These are phyloP conservation scores for Rhynchosporium agropyri DNA, from an alignment of 2,329 filamentous ascomycete species.

Conservation along the genomic window DNA sequence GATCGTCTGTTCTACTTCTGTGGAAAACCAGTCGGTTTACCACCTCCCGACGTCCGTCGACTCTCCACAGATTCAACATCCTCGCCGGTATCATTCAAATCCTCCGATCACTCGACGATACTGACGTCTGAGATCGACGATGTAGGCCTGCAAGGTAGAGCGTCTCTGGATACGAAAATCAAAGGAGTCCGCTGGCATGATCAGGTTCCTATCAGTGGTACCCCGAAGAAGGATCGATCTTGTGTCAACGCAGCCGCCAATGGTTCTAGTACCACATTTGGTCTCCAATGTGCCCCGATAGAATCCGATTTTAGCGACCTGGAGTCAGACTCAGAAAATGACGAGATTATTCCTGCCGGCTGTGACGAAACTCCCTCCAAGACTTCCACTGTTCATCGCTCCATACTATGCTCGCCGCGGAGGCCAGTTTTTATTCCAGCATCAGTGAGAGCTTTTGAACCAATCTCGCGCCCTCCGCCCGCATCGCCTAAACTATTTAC, in stretches of 20 bases:
- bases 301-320: slow-evolving; percentile 31
- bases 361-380: neutral
- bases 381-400: neutral
- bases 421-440: slow-evolving; percentile 4
- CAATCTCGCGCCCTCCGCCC: slow-evolving; percentile 12
- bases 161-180: slow-evolving; percentile 12
- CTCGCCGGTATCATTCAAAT: slow-evolving; percentile 21
- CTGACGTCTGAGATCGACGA: slow-evolving; percentile 28
- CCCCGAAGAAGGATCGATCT: slow-evolving; percentile 12
- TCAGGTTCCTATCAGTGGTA: slow-evolving; percentile 9
- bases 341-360: neutral
- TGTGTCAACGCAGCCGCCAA: neutral
- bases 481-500: slow-evolving; percentile 14
- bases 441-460: slow-evolving; percentile 19
- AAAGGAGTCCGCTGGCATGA: slow-evolving; percentile 36
- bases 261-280: slow-evolving; percentile 12
- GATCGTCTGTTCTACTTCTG: slow-evolving; percentile 30
- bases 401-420: neutral
- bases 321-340: slow-evolving; percentile 44
- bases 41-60: slow-evolving; percentile 12
- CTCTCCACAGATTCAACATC: slow-evolving; percentile 19
- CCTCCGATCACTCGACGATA: slow-evolving; percentile 24
- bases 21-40: slow-evolving; percentile 25
- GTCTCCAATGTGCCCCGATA: neutral
- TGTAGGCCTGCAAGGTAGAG: neutral